Base-by-base conservation (phyloP, 1,139 yeast species). In the Sugiyamaella neomexicana region DNA sequence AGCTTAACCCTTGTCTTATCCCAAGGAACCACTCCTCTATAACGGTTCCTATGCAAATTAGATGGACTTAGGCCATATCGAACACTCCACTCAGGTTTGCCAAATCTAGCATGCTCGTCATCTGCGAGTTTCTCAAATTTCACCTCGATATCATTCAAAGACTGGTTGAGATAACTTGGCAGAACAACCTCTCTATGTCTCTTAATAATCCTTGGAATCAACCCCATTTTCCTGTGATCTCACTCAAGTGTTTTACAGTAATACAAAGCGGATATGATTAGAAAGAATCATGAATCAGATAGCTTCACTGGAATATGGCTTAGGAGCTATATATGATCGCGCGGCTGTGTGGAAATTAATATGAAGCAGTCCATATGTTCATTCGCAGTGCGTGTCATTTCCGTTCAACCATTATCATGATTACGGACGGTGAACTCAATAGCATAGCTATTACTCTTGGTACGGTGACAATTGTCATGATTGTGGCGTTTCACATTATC, bases 381-480 rank as follows among this genome's bases (percentile, higher is more conserved):
- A 29, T 29, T 29, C n/a, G 10, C n/a, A 16, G 13, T 44, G 47
- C 43, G 50, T 46, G 50, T 37, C 50, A 23, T 37, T 32, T 29
- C 41, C 7, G 25, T 2, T 4, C 34, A 29, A 29, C 16, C 25
- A 34, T 27, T 16, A 66, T 50, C 45, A 90, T 89, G 97, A 90
- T 90, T 65, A 77, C 87, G 20, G 97, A 89, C 76, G 75, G 76
- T 56, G 93, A 89, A 71, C 80, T 90, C 68, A 83, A 89, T 69
- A 75, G 81, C 48, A 75, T 89, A 52, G 95, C 89, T 53, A 78
- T 88, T 53, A 72, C 82, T n/a, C 85, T 87, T 64, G 97, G 97
- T 5, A 70, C 89, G 56, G 72, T 82, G 10, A 83, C 95, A 55
- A 80, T 89, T 68, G 77, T 82, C 2, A 77, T 90, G 62, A 86